A percentile compares a stretch with the other conserved stretches of the same genome.
Evolutionary conservation across 495 filamentous ascomycete species (phyloP).

Genomic region (Penicillium herquei): DNA sequence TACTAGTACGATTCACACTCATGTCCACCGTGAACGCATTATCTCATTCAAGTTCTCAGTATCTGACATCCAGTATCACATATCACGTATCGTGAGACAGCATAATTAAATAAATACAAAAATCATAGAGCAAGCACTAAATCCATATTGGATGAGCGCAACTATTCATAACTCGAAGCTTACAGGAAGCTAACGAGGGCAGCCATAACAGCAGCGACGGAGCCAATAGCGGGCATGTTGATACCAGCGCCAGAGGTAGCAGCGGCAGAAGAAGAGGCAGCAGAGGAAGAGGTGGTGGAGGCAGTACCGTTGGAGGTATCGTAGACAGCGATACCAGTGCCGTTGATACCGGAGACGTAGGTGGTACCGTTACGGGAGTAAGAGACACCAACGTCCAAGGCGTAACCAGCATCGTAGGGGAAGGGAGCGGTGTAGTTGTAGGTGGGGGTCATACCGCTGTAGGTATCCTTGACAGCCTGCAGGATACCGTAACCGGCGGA

Average conservation of each 20-base stretch:
- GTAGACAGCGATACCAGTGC: conserved; percentile 1
- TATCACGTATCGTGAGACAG: too few relatives aligned
- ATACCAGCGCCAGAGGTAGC: neutral
- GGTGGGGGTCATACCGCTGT: conserved; percentile 23
- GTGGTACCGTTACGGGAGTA: conserved; percentile 13
- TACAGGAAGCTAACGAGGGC: neutral
- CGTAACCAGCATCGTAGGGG: conserved; percentile 31
- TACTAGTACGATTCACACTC: too few relatives aligned
- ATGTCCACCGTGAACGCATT: too few relatives aligned
- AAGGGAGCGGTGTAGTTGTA: conserved; percentile 41
- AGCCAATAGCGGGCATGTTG: neutral
- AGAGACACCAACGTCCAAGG: conserved; percentile 23
- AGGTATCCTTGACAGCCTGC: conserved; percentile 34
- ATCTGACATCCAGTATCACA: too few relatives aligned
- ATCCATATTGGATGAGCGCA: too few relatives aligned
- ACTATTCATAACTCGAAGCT: neutral
- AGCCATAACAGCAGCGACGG: neutral
- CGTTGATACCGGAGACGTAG: conserved; percentile 10
- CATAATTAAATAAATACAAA: too few relatives aligned
- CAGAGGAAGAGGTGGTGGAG: neutral
- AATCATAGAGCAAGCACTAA: too few relatives aligned
- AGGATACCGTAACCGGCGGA: conserved; percentile 40
- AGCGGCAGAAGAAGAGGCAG: neutral
- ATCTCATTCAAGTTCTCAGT: too few relatives aligned
- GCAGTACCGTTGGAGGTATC: neutral